Evolutionary conservation across 139 green algal genomes (phyloP).

Genomic region (Closterium sp.): DNA sequence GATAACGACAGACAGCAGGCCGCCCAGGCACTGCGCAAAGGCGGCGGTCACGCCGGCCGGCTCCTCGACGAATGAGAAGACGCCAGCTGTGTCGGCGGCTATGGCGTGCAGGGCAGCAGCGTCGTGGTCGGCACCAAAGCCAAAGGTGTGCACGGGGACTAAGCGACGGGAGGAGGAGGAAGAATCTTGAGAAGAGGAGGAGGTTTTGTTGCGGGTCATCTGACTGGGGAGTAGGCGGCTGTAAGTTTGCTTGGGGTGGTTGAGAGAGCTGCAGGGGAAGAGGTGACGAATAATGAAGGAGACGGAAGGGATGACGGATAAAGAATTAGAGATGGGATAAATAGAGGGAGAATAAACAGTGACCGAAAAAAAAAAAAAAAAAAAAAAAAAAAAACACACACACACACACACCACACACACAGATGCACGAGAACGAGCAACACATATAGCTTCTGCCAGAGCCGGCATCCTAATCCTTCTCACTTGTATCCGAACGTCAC

Average conservation of each 20-base stretch:
- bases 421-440: too few species aligned
- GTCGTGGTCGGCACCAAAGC: conserved; percentile 39
- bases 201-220: not conserved
- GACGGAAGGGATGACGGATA: too few species aligned
- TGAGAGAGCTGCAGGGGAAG: not conserved
- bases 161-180: not conserved
- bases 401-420: too few species aligned
- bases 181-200: not conserved
- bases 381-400: too few species aligned
- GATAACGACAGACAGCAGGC: conserved; percentile 25
- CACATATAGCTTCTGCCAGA: too few species aligned
- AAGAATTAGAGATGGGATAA: too few species aligned
- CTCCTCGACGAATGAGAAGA: conserved; percentile 30
- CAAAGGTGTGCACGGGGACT: conserved; percentile 36
- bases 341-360: too few species aligned
- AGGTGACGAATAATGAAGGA: too few species aligned
- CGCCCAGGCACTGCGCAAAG: conserved; percentile 35
- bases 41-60: conserved; percentile 18
- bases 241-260: not conserved
- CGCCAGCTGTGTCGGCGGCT: conserved; percentile 7
- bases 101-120: conserved; percentile 4
- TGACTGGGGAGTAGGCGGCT: not conserved
- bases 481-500: too few species aligned
- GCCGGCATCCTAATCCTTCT: too few species aligned
- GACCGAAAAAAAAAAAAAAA: too few species aligned